Conservation (phyloP, 495 filamentous ascomycete species). For the Podospora sp. region DNA sequence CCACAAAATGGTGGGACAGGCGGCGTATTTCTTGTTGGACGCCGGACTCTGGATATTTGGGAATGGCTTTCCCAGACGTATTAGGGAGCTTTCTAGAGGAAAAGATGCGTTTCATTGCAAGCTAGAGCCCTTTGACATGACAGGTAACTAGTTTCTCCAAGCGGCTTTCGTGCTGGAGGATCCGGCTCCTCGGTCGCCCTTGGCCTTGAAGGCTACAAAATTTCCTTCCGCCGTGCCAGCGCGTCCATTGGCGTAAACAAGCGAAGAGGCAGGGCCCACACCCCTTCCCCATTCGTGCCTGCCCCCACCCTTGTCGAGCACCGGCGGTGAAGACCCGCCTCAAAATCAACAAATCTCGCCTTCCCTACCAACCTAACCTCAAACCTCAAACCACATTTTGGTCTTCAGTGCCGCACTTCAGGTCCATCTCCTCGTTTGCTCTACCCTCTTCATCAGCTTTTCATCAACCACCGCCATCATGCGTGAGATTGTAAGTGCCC, state of each 20-base stretch:
- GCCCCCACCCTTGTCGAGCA: conserved; percentile 36
- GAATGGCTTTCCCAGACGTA: too few relatives aligned
- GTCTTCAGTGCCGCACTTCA: conserved; percentile 23
- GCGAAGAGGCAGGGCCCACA: conserved; percentile 37
- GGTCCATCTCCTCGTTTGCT: conserved; percentile 26
- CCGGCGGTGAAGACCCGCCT: conserved; percentile 37
- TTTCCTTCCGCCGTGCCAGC: not conserved
- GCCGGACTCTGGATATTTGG: too few relatives aligned
- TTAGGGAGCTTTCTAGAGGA: too few relatives aligned
- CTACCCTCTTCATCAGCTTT: conserved; percentile 31
- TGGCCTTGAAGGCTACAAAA: not conserved
- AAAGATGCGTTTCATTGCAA: too few relatives aligned
- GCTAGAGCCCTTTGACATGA: too few relatives aligned
- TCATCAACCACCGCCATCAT: conserved; percentile 58
- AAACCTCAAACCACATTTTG: conserved; percentile 27
- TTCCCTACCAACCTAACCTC: conserved; percentile 29
- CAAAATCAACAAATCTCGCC: conserved; percentile 44
- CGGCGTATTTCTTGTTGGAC: too few relatives aligned
- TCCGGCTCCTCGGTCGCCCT: too few relatives aligned
- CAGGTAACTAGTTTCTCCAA: too few relatives aligned
- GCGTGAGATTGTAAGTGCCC: conserved; percentile 87
- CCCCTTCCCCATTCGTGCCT: conserved; percentile 34
- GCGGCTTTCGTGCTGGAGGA: too few relatives aligned
- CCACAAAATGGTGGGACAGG: not conserved
- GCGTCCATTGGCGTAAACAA: conserved; percentile 34